Percentiles rank a stretch among this genome's conserved stretches.
phyloP scores from a whole-genome alignment of 192 early-diverging fungal genomes.

The Backusella psychrophila region DNA sequence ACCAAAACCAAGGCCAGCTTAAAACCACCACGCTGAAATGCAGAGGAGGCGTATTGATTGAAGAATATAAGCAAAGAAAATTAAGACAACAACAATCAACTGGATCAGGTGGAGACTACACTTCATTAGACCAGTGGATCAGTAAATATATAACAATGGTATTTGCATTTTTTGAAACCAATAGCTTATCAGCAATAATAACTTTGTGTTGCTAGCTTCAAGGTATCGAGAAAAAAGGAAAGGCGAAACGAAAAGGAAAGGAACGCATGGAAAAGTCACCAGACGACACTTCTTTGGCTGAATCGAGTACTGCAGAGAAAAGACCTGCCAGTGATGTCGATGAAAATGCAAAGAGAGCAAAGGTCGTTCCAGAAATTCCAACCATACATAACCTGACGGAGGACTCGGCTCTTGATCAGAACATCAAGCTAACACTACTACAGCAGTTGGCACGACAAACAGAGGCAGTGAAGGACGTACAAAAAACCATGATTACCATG shows the following conservation, averaged over 20 bases:
- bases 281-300: not conserved
- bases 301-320: not conserved
- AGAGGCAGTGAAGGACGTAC: not conserved
- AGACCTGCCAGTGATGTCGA: not conserved
- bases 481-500: not conserved
- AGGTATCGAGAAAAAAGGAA: not conserved
- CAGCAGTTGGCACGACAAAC: not conserved
- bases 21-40: not conserved
- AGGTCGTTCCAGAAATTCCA: not conserved
- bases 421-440: not conserved
- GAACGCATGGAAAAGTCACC: not conserved
- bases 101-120: not conserved
- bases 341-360: not conserved
- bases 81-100: not conserved
- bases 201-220: not conserved
- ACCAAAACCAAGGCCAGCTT: not conserved
- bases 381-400: no score
- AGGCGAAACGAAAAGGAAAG: not conserved
- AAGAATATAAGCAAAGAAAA: not conserved
- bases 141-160: not conserved
- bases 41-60: not conserved
- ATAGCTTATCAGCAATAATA: not conserved
- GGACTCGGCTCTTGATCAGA: not conserved
- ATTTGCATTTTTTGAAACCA: not conserved
- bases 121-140: not conserved